Evolutionary conservation across 208 protist genomes (phyloP).

Genomic region (Acanthamoeba rhysodes): DNA sequence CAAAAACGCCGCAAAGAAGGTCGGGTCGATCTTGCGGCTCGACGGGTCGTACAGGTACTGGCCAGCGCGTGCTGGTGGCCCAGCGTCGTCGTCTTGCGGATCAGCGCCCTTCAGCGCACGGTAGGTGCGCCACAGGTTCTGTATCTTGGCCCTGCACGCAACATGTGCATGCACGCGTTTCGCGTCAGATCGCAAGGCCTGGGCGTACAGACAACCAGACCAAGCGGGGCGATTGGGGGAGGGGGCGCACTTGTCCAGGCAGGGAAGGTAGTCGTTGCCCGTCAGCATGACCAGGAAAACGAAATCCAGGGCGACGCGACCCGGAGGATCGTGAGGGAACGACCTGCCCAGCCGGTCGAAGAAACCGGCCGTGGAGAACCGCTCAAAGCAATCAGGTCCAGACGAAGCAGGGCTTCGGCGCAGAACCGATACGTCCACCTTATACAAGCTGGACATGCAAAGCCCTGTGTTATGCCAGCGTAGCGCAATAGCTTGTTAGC

Average conservation of each 20-base stretch:
- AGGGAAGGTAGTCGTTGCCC: slow-evolving; percentile 67
- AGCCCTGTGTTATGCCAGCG: background rate
- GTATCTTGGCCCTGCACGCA: slow-evolving; percentile 18
- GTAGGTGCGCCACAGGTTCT: slow-evolving; percentile 50
- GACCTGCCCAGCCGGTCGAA: slow-evolving; percentile 36
- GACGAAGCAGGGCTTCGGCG: background rate
- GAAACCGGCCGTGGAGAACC: slow-evolving; percentile 11
- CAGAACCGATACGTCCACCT: background rate
- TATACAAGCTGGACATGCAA: slow-evolving; percentile 27
- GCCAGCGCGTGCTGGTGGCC: background rate
- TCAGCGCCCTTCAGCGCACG: slow-evolving; percentile 9
- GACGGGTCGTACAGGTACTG: slow-evolving; percentile 19
- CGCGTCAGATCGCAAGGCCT: background rate
- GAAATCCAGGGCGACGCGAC: slow-evolving; percentile 26
- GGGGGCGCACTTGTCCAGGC: background rate
- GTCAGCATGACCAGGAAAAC: slow-evolving; percentile 37
- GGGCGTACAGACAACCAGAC: background rate
- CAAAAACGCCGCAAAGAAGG: slow-evolving; percentile 30
- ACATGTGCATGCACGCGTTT: background rate
- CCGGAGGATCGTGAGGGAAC: slow-evolving; percentile 5
- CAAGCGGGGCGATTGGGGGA: background rate
- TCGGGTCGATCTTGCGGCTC: background rate
- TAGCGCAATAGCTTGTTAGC: background rate
- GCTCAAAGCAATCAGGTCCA: background rate
- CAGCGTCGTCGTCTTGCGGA: background rate